Base-by-base conservation (phyloP, 208 protist species). In the Crithidia thermophila region DNA sequence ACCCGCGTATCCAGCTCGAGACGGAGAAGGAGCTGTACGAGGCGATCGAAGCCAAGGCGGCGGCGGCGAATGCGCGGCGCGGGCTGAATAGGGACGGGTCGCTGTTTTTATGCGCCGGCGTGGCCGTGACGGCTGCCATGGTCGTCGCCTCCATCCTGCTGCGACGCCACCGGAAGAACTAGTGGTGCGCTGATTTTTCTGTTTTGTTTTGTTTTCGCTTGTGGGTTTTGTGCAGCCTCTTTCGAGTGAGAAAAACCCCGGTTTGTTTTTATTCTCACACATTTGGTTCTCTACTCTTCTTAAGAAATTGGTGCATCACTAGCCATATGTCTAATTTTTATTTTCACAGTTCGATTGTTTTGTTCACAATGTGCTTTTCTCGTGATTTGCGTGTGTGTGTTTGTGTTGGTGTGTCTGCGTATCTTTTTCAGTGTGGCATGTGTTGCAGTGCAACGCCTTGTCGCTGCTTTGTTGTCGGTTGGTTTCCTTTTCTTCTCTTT, bases 21-120 rank as follows among this genome's bases (percentile, higher is more conserved):
- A 79, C 81, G n/a, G 90, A 91, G 75, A 81, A 82, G 70, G 49
- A 45, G 36, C 75, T 95, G 4, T 70, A 82, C 57, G 78, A 85
- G 20, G 78, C 81, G 3, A 75, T 90, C 33, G 67, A 82, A 27
- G 66, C 50, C 43, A 89, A 85, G 68, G 58, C 74, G 31, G 57
- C 53, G 11, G 60, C 33, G 14, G 65, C 50, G 34, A 25, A 59
- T 28, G 67, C 71, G 36, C 62, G 53, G 16, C 37, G 27, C 31
- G 20, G 47, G 42, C 58, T 64, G 56, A 49, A 65, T 27, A 9
- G 62, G 20, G 57, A 62, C 51, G 36, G 65, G 8, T 49, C 49
- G 6, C n/a, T 75, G 4, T 30, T 73, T 51, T 25, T 81, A 6
- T 68, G 40, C n/a, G 49, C 43, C 1, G 69, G 65, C 27, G 55